These are phyloP conservation scores for Lyophyllum semitale DNA, from an alignment of 768 basidiomycete species.

Conservation along the genomic window DNA sequence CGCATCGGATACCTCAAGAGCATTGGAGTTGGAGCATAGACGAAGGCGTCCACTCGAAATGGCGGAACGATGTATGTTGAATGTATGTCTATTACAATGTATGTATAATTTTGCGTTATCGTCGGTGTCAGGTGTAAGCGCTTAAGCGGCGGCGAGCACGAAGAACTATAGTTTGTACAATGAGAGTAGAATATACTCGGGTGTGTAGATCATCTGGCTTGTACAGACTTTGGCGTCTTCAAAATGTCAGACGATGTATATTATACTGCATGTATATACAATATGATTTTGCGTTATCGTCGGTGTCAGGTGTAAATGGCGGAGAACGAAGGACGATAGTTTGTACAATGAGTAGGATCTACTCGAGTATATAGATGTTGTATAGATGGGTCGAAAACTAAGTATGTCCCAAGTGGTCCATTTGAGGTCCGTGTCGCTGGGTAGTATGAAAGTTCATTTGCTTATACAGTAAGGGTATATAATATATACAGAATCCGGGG, in stretches of 20 bases:
- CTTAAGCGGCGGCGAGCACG: background rate
- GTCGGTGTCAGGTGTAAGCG: background rate
- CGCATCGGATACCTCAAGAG: conserved; percentile 61
- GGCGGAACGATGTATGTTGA: background rate
- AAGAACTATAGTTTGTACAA: background rate
- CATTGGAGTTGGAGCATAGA: conserved; percentile 44
- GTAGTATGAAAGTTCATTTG: background rate
- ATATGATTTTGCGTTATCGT: background rate
- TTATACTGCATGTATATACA: background rate
- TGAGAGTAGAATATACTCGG: no score
- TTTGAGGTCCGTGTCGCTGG: background rate
- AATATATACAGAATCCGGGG: no score
- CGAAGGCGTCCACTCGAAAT: background rate
- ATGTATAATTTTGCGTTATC: background rate
- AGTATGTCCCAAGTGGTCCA: background rate
- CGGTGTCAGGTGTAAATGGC: background rate
- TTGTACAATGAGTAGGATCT: no score
- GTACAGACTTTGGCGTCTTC: no score
- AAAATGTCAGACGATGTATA: no score
- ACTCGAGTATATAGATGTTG: no score
- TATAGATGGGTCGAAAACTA: background rate
- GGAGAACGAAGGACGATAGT: background rate
- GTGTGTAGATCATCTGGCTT: no score
- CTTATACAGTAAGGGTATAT: no score
- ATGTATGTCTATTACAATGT: background rate